A percentile compares a stretch with the other conserved stretches of the same genome.
Evolutionary conservation across 129 eudicot species (phyloP).

Genomic region (Sambucus nigra): DNA sequence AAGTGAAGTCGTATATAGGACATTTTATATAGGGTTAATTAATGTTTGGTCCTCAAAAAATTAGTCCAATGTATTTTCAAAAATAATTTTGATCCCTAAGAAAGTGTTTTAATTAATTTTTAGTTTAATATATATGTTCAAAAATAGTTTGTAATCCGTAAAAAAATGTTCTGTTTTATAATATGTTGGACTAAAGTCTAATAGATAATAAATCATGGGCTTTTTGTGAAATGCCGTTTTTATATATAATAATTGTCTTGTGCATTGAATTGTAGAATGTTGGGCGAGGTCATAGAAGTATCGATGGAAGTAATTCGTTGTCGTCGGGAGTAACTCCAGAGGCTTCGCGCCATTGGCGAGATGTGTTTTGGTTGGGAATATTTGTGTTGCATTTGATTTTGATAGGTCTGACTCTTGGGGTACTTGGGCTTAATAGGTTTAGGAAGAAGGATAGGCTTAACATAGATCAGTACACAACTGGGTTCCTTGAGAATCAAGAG

Average conservation of each 20-base stretch:
- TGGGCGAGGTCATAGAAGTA: conserved; percentile 37
- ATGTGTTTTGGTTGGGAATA: conserved; percentile 73
- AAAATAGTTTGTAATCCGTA: not conserved
- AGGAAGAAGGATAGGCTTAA: conserved; percentile 82
- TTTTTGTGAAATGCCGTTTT: not conserved
- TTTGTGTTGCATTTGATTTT: conserved; percentile 60
- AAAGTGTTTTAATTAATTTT: too few species aligned
- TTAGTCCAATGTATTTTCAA: too few species aligned
- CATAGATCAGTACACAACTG: conserved; percentile 50
- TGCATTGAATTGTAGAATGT: conserved; percentile 45
- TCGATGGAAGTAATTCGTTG: conserved; percentile 30
- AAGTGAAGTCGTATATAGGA: too few species aligned
- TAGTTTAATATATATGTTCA: not conserved
- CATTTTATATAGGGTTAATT: too few species aligned
- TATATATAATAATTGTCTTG: conserved; percentile 8
- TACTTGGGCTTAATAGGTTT: conserved; percentile 70
- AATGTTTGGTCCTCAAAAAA: too few species aligned
- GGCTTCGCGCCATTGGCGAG: conserved; percentile 78
- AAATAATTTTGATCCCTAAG: too few species aligned
- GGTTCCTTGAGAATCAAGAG: conserved; percentile 49
- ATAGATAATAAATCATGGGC: not conserved
- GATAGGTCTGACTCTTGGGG: conserved; percentile 61
- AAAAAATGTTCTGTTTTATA: not conserved
- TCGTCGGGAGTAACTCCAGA: conserved; percentile 33
- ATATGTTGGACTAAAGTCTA: too few species aligned